Base-by-base conservation (phyloP, 345 rosid genomes). In the Rhizophora mangle region DNA sequence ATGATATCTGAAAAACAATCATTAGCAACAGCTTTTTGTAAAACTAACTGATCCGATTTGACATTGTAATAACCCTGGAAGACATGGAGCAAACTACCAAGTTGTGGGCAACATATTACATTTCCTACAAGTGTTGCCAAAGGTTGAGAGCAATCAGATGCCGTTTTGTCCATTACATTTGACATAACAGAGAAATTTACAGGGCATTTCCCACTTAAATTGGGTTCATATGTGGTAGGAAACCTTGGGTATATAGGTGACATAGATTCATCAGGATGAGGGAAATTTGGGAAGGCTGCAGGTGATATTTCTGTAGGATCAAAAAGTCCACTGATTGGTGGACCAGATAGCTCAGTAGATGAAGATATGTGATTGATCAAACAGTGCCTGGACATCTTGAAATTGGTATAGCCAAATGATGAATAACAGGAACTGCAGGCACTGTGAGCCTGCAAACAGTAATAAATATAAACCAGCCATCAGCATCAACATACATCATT, bases 1-100 rank as follows among this genome's bases (percentile, higher is more conserved):
- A 89, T 76, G 89, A 92, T 84, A 86, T 95, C 99, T 65, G 95
- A 86, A 92, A 92, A 92, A 86, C 99, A 95, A 88, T 95, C 96
- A 82, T 76, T 69, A 79, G 97, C 96, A 80, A 85, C 80, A 5
- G 88, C 77, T 64, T 73, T 83, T 60, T 79, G 82, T 74, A 94
- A 74, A 75, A 85, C 96, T 92, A 94, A 71, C 82, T 81, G 81
- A 81, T 90, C 89, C 37, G 97, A 83, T 71, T 79, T 77, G 73
- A 68, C 68, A 64, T 82, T 67, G 74, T 82, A 83, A 72, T 80
- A 79, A 56, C 96, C 96, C 82, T 77, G 96, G 81, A 92, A 87
- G 51, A 94, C 84, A 79, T 85, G 96, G 61, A 92, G 88, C 43
- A 92, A 81, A 85, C 96, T 86, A 78, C 77, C 81, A 63, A 94